Conservation (phyloP, 495 filamentous ascomycete genomes). For the Podospora sp. region DNA sequence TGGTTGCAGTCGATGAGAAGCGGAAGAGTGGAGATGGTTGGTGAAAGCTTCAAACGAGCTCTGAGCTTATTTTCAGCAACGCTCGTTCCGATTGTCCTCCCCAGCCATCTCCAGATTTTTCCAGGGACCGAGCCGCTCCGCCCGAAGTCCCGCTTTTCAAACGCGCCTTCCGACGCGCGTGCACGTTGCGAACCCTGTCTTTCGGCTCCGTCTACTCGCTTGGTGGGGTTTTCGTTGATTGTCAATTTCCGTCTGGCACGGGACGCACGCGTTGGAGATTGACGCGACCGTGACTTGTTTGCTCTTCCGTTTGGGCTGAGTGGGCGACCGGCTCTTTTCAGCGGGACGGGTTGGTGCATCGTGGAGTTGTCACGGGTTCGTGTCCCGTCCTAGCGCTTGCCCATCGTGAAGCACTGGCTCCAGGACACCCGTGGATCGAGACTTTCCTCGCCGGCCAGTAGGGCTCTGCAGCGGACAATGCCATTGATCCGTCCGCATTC, state of each 20-base stretch:
- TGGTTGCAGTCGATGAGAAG: background rate
- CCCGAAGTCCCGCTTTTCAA: background rate
- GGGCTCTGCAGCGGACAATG: background rate
- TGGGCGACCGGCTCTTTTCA: slow-evolving; percentile 7
- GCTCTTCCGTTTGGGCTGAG: background rate
- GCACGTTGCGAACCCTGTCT: background rate
- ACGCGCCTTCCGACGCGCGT: background rate
- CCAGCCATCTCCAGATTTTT: slow-evolving; percentile 1
- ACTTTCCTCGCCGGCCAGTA: background rate
- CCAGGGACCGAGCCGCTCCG: slow-evolving; percentile 13
- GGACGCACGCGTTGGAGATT: background rate
- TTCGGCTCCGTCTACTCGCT: background rate
- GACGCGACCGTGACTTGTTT: background rate
- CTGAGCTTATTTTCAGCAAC: slow-evolving; percentile 18
- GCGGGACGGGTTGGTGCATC: slow-evolving; percentile 1
- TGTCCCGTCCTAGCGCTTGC: background rate
- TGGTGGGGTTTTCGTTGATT: background rate
- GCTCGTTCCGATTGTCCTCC: background rate
- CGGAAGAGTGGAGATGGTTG: background rate
- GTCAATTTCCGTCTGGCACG: background rate
- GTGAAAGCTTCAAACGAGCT: slow-evolving; percentile 8
- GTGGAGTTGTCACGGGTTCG: slow-evolving; percentile 8
- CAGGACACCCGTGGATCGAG: too few relatives aligned
- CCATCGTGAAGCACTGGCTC: background rate
- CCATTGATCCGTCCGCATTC: background rate